Evolutionary conservation across 352 stramenopile species (phyloP).

Genomic region (Paralagenidium karlingii): DNA sequence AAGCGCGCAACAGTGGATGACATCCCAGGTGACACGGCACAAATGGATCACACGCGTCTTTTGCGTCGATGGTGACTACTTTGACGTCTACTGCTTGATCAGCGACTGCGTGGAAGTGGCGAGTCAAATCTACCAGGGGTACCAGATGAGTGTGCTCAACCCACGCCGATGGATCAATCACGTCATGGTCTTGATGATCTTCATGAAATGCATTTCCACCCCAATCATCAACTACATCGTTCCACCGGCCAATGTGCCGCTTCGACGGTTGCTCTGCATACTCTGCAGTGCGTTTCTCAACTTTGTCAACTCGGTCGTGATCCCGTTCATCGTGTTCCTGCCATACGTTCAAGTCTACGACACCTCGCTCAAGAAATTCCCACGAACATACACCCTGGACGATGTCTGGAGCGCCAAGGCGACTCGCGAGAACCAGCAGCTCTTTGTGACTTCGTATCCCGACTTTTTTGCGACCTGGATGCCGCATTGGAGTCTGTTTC

Average conservation of each 20-base stretch:
- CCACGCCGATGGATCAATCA: constrained; percentile 9
- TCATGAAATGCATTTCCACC: constrained; percentile 9
- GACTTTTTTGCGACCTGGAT: constrained; percentile 9
- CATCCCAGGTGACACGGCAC: too few species aligned
- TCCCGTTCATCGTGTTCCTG: constrained; percentile 3
- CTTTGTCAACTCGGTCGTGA: constrained; percentile 8
- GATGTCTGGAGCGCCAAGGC: constrained; percentile 11
- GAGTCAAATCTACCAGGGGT: constrained; percentile 11
- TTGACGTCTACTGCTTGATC: constrained; percentile 7
- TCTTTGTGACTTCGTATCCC: constrained; percentile 5
- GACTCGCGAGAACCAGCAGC: constrained; percentile 7
- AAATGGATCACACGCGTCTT: too few species aligned
- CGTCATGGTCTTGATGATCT: constrained; percentile 4
- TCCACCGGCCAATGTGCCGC: not conserved
- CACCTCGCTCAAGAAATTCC: too few species aligned
- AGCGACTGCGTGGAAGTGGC: constrained; percentile 9
- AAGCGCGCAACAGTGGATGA: too few species aligned
- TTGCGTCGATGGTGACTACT: constrained; percentile 9
- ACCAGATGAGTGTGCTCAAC: constrained; percentile 6
- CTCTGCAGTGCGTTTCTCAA: constrained; percentile 8
- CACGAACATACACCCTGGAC: too few species aligned
- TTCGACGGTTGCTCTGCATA: constrained; percentile 4
- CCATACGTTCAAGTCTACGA: constrained; percentile 9
- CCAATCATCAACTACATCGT: not conserved
- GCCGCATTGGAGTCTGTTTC: constrained; percentile 5